These are phyloP conservation scores for Sarcodon sp. DNA, from an alignment of 768 basidiomycete species.

Conservation along the genomic window DNA sequence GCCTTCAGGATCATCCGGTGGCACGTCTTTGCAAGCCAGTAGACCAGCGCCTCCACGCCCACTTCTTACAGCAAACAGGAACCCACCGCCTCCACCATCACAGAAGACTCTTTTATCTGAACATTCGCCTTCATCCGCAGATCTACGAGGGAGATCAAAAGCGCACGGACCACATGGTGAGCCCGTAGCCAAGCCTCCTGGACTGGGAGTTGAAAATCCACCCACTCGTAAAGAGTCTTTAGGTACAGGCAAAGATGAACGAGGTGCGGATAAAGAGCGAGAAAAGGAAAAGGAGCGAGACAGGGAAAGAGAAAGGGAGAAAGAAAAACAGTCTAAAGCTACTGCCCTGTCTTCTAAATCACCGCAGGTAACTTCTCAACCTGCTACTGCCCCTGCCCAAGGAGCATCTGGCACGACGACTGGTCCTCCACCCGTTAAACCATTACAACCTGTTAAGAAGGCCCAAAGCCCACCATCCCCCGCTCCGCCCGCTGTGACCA, in stretches of 20 bases:
- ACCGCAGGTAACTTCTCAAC: slow-evolving; percentile 25
- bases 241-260: slow-evolving; percentile 7
- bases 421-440: slow-evolving; percentile 56
- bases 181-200: slow-evolving; percentile 19
- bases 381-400: slow-evolving; percentile 29
- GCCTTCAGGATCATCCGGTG: slow-evolving; percentile 6
- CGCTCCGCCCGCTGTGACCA: slow-evolving; percentile 29
- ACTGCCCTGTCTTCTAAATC: slow-evolving; percentile 31
- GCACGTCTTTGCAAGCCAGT: slow-evolving; percentile 32
- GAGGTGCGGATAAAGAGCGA: slow-evolving; percentile 11
- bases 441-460: slow-evolving; percentile 67
- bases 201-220: slow-evolving; percentile 15
- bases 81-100: slow-evolving; percentile 32
- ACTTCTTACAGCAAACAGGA: slow-evolving; percentile 37
- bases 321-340: slow-evolving; percentile 18
- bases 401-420: slow-evolving; percentile 36
- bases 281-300: slow-evolving; percentile 18
- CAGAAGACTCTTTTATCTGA: slow-evolving; percentile 25
- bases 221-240: slow-evolving; percentile 42
- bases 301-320: slow-evolving; percentile 16
- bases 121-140: slow-evolving; percentile 48
- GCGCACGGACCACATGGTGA: slow-evolving; percentile 34
- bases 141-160: slow-evolving; percentile 53
- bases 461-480: slow-evolving; percentile 5
- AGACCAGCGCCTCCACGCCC: slow-evolving; percentile 65